Conservation (phyloP, 164 flowering plant species). For the Piper betle region DNA sequence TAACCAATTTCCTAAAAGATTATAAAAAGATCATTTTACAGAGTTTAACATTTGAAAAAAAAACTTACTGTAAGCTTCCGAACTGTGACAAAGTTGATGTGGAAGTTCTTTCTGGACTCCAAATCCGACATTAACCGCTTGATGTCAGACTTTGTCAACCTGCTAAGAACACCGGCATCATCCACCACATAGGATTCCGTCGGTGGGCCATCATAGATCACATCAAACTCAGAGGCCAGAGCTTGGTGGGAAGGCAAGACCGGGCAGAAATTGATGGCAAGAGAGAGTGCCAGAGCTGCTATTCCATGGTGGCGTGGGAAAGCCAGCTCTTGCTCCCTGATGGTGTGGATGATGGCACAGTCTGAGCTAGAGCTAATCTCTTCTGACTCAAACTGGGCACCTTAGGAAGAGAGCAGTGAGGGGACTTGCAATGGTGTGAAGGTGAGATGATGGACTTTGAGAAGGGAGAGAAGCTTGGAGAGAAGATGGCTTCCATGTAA, state of each 20-base stretch:
- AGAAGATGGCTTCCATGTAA: slow-evolving; percentile 76
- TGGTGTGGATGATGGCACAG: slow-evolving; percentile 11
- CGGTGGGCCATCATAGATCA: slow-evolving; percentile 71
- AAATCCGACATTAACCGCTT: slow-evolving; percentile 70
- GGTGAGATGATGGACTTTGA: slow-evolving; percentile 13
- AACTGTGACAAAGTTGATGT: slow-evolving; percentile 69
- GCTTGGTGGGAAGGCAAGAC: slow-evolving; percentile 28
- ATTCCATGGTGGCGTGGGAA: slow-evolving; percentile 56
- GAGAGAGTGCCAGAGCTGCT: slow-evolving; percentile 73
- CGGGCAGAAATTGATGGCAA: slow-evolving; percentile 63
- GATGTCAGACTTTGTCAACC: slow-evolving; percentile 77
- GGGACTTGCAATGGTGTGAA: slow-evolving; percentile 23
- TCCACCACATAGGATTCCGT: slow-evolving; percentile 69
- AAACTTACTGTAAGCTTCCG: slow-evolving; percentile 85
- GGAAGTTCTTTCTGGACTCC: slow-evolving; percentile 77
- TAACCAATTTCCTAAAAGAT: no score
- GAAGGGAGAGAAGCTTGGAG: slow-evolving; percentile 40
- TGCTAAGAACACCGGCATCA: slow-evolving; percentile 92
- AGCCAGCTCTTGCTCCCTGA: slow-evolving; percentile 35
- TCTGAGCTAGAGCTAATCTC: neutral
- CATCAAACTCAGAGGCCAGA: slow-evolving; percentile 80
- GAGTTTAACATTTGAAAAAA: neutral
- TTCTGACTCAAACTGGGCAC: neutral
- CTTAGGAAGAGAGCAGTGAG: neutral
- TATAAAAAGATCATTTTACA: no score